phyloP scores from a whole-genome alignment of 106 monocot species.

The Dendrobium huoshanense region DNA sequence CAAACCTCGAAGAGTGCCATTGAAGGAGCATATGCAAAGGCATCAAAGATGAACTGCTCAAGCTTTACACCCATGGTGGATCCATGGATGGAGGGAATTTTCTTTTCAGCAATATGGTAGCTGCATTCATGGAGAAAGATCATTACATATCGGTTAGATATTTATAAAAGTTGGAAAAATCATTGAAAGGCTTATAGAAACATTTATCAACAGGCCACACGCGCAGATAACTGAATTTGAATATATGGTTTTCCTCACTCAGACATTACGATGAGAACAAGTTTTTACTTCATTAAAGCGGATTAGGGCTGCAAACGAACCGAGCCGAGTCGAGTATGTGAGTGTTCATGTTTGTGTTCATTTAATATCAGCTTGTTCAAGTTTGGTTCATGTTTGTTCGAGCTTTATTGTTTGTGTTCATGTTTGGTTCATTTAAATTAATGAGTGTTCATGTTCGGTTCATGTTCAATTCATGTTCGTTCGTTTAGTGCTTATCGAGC shows the following conservation, averaged over 20 bases:
- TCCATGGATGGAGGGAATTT: slow-evolving; percentile 82
- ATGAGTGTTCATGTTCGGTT: too few relatives aligned
- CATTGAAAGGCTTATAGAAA: neutral
- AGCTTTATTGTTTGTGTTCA: too few relatives aligned
- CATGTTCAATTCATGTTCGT: too few relatives aligned
- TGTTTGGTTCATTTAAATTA: too few relatives aligned
- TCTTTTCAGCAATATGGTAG: slow-evolving; percentile 96
- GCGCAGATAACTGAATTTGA: neutral
- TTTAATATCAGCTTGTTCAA: too few relatives aligned
- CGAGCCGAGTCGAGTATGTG: too few relatives aligned
- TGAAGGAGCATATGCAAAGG: slow-evolving; percentile 86
- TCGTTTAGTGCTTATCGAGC: too few relatives aligned
- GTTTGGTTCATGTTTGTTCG: too few relatives aligned
- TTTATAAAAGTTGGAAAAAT: neutral
- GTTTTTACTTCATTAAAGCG: neutral
- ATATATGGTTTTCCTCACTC: neutral
- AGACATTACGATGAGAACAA: neutral
- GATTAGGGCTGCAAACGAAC: too few relatives aligned
- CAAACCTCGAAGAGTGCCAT: slow-evolving; percentile 83
- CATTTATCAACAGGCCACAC: neutral
- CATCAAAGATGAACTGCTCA: slow-evolving; percentile 96
- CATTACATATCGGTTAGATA: neutral
- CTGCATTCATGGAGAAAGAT: slow-evolving; percentile 31
- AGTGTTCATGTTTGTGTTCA: too few relatives aligned
- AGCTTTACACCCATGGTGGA: slow-evolving; percentile 69